phyloP scores from a whole-genome alignment of 2,329 filamentous ascomycete genomes.

The Aspergillus brunneoviolaceus region DNA sequence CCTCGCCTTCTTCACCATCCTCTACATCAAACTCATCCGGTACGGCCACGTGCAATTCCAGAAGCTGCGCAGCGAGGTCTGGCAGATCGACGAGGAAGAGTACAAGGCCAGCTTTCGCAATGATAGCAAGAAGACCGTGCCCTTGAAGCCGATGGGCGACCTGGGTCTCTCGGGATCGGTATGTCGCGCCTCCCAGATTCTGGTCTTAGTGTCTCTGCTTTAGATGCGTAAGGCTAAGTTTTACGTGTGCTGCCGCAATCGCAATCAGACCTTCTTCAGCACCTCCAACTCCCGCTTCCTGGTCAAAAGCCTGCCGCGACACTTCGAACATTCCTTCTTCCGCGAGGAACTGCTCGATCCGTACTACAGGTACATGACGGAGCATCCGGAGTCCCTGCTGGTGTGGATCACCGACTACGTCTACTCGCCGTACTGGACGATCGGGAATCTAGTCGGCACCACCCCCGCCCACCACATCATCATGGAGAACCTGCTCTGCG shows the following conservation, averaged over 20 bases:
- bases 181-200: background rate
- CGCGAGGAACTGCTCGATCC: slow-evolving; percentile 63
- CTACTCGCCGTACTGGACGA: slow-evolving; percentile 53
- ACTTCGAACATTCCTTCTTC: slow-evolving; percentile 71
- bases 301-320: slow-evolving; percentile 68
- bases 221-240: no score
- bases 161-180: slow-evolving; percentile 70
- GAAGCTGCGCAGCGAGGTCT: slow-evolving; percentile 52
- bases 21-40: slow-evolving; percentile 50
- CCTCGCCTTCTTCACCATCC: slow-evolving; percentile 56
- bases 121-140: slow-evolving; percentile 37
- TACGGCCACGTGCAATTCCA: slow-evolving; percentile 52
- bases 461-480: slow-evolving; percentile 71
- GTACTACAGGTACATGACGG: slow-evolving; percentile 64
- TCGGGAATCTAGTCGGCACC: slow-evolving; percentile 60
- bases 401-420: slow-evolving; percentile 72
- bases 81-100: slow-evolving; percentile 55
- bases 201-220: background rate
- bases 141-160: slow-evolving; percentile 61
- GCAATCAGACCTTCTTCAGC: slow-evolving; percentile 63
- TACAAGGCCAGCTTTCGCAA: slow-evolving; percentile 56
- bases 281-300: slow-evolving; percentile 67
- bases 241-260: no score
- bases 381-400: slow-evolving; percentile 60
- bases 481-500: slow-evolving; percentile 73